Base-by-base conservation (phyloP, 2,329 filamentous ascomycete species). In the Colletotrichum spinosum region DNA sequence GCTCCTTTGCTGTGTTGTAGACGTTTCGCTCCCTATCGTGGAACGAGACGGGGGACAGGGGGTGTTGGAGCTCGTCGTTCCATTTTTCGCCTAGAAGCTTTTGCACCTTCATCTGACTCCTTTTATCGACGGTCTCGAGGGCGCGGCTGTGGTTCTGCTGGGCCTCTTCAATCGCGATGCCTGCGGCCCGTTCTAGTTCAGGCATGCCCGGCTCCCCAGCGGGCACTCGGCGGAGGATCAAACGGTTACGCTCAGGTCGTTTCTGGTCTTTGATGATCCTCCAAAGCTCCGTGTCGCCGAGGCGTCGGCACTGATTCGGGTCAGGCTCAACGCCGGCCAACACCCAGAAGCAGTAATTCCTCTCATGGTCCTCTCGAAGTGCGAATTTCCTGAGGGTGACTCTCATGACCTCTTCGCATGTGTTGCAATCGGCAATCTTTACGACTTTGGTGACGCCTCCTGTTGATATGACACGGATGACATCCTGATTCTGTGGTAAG, bases 291-390 rank as follows among this genome's bases (percentile, higher is more conserved):
- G 89, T 90, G 73, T 99, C 96, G 39, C 90, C 90, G 44, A 98
- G 84, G 54, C 92, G 89, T 66, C 94, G 90, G 76, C 93, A 97
- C 73, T 94, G 89, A 54, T 86, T 87, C 37, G 93, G 91, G 70
- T 96, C 91, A 2, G 94, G 90, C 52, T 97, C 93, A 44, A 93
- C 83, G 55, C 94, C 95, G 70, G 93, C 90, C 64, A 98, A 84
- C 1, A 97, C 91, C 83, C 96, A 98, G 80, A 99, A 98, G 81
- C 94, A 97, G 80, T 97, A 98, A 74, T 97, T 97, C 72, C 94
- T 89, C 75, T 96, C 92, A 73, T 97, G 94, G 68, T 95, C 92
- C 74, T 97, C 94, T 25, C 94, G 92, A 37, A 97, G 85, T 45
- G 90, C 89, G 69, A 97, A 92, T 77, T 98, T 98, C 70, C 91